phyloP scores from a whole-genome alignment of 2,329 filamentous ascomycete species.

The Didymella glomerata region DNA sequence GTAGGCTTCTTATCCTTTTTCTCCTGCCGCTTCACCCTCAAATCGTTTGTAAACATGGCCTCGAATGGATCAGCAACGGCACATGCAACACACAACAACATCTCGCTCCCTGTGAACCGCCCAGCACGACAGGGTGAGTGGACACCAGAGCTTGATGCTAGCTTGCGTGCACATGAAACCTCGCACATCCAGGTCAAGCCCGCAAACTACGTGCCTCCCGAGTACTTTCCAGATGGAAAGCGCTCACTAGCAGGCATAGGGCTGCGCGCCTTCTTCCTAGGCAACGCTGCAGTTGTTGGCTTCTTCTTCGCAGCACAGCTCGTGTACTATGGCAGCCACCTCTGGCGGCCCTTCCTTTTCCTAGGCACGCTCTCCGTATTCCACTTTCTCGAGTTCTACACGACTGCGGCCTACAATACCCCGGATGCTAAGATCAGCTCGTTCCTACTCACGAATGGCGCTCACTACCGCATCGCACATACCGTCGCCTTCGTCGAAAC shows the following conservation, averaged over 20 bases:
- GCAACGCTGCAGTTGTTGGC: constrained; percentile 48
- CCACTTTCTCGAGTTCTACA: constrained; percentile 97
- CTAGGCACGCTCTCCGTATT: constrained; percentile 75
- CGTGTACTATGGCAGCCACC: constrained; percentile 46
- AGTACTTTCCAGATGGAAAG: constrained; percentile 53
- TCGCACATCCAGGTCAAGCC: constrained; percentile 29
- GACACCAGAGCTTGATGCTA: constrained; percentile 40
- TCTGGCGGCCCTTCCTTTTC: constrained; percentile 72
- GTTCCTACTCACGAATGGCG: constrained; percentile 88
- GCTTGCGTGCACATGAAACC: constrained; percentile 38
- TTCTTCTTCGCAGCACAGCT: constrained; percentile 42
- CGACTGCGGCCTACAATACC: constrained; percentile 85
- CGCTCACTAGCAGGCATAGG: constrained; percentile 59
- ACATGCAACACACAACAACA: constrained; percentile 36
- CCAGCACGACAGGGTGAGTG: constrained; percentile 34
- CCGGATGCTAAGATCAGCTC: constrained; percentile 73
- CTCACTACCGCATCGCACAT: constrained; percentile 84
- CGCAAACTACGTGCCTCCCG: constrained; percentile 32
- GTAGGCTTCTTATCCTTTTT: constrained; percentile 13
- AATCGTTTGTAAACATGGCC: constrained; percentile 28
- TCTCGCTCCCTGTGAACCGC: constrained; percentile 44
- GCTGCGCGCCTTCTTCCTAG: constrained; percentile 56
- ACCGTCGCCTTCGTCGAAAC: constrained; percentile 77
- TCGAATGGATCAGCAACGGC: constrained; percentile 36
- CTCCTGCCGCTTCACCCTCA: constrained; percentile 6